Conservation (phyloP, 495 filamentous ascomycete genomes). For the Xylaria palmicola region DNA sequence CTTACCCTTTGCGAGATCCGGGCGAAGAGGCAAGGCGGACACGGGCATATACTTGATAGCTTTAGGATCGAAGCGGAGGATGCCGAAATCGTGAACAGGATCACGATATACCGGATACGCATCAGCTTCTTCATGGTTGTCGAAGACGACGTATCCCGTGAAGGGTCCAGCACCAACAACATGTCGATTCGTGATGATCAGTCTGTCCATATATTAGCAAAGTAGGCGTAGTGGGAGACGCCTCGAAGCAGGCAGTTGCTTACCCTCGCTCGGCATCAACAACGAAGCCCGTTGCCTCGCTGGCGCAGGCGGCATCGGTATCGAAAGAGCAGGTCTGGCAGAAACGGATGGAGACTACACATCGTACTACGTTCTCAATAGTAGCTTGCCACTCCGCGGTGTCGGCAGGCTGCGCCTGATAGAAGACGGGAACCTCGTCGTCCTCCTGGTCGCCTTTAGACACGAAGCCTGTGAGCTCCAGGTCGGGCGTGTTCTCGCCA, state of each 20-base stretch:
- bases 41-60: constrained; percentile 96
- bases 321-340: constrained; percentile 98
- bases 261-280: constrained; percentile 94
- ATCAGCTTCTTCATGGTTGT: constrained; percentile 97
- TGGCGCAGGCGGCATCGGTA: constrained; percentile 87
- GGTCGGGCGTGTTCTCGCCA: constrained; percentile 49
- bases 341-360: constrained; percentile 96
- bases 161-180: constrained; percentile 97
- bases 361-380: constrained; percentile 88
- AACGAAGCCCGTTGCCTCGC: constrained; percentile 96
- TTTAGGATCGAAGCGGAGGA: constrained; percentile 92
- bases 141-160: constrained; percentile 96
- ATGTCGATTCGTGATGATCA: constrained; percentile 79
- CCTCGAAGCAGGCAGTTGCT: constrained; percentile 11
- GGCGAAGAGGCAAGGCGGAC: constrained; percentile 72
- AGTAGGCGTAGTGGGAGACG: constrained; percentile 19
- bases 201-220: constrained; percentile 37
- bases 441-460: constrained; percentile 36
- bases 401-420: constrained; percentile 59
- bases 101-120: constrained; percentile 98
- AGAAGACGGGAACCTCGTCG: constrained; percentile 38
- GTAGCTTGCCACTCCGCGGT: constrained; percentile 96
- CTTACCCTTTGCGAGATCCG: constrained; percentile 70
- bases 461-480: constrained; percentile 25
- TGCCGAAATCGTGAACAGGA: constrained; percentile 97